Evolutionary conservation across 805 yeast species (phyloP).

Genomic region (Candida railenensis): DNA sequence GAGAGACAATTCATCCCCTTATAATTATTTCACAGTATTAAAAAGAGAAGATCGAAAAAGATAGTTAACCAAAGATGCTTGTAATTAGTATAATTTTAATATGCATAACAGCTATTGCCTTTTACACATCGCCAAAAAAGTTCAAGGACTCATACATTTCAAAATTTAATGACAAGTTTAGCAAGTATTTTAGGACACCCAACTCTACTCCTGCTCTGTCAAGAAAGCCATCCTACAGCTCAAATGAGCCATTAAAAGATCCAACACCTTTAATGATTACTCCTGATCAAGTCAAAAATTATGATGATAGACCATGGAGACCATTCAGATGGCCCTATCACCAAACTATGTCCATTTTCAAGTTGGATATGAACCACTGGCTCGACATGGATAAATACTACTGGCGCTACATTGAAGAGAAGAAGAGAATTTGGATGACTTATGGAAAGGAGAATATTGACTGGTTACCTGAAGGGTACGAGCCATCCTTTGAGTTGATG

Average conservation of each 20-base stretch:
- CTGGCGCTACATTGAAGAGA: slow-evolving; percentile 63
- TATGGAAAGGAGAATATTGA: slow-evolving; percentile 64
- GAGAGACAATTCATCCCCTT: too few relatives aligned
- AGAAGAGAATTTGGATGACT: slow-evolving; percentile 53
- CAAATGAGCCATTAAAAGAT: slow-evolving; percentile 27
- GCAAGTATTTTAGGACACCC: neutral
- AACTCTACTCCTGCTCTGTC: slow-evolving; percentile 1
- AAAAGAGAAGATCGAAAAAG: too few relatives aligned
- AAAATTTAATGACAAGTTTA: neutral
- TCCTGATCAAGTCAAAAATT: slow-evolving; percentile 62
- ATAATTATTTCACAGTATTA: too few relatives aligned
- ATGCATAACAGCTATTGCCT: neutral
- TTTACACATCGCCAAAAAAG: neutral
- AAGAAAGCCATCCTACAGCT: neutral
- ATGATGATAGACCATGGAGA: slow-evolving; percentile 79
- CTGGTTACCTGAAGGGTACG: slow-evolving; percentile 64
- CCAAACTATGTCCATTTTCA: slow-evolving; percentile 74
- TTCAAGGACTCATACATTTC: neutral
- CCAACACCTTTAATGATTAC: slow-evolving; percentile 64
- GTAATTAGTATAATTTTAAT: neutral
- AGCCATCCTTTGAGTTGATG: slow-evolving; percentile 62
- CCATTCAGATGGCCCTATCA: slow-evolving; percentile 81
- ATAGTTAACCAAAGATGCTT: neutral
- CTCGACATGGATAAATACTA: slow-evolving; percentile 77
- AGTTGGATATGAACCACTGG: slow-evolving; percentile 74